Conservation (phyloP, 1,139 yeast genomes). For the Lodderomyces margitis region DNA sequence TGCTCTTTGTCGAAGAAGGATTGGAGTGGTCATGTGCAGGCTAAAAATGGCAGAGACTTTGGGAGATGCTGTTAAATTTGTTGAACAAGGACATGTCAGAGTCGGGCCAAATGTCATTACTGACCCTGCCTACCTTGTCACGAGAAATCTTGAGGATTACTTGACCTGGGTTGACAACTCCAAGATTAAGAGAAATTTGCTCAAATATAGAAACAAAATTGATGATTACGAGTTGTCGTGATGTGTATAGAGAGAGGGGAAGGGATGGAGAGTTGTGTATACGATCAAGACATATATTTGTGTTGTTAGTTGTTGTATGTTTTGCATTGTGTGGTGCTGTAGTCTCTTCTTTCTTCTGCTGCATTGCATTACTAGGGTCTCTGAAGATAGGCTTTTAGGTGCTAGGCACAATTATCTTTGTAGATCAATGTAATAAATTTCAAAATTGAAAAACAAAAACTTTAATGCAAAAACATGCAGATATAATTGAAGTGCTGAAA, state of each 20-base stretch:
- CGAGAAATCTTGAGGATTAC: conserved; percentile 92
- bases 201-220: conserved; percentile 83
- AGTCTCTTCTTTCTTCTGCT: too few relatives aligned
- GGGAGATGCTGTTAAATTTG: conserved; percentile 83
- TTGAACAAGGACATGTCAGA: conserved; percentile 96
- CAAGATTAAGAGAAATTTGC: conserved; percentile 86
- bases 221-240: conserved; percentile 72
- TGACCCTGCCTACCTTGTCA: conserved; percentile 92
- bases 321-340: too few relatives aligned
- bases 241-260: background rate
- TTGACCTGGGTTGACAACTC: conserved; percentile 96
- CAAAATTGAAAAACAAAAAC: too few relatives aligned
- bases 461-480: too few relatives aligned
- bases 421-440: too few relatives aligned
- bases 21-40: conserved; percentile 94
- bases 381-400: too few relatives aligned
- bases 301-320: too few relatives aligned
- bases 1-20: conserved; percentile 86
- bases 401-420: too few relatives aligned
- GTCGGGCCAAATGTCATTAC: conserved; percentile 96
- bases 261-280: too few relatives aligned
- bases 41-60: conserved; percentile 91
- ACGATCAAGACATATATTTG: too few relatives aligned
- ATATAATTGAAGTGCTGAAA: too few relatives aligned
- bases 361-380: too few relatives aligned